Percentiles rank a stretch among this genome's conserved stretches.
phyloP scores from a whole-genome alignment of 148 eudicot species.

The Rhododendron vialii region DNA sequence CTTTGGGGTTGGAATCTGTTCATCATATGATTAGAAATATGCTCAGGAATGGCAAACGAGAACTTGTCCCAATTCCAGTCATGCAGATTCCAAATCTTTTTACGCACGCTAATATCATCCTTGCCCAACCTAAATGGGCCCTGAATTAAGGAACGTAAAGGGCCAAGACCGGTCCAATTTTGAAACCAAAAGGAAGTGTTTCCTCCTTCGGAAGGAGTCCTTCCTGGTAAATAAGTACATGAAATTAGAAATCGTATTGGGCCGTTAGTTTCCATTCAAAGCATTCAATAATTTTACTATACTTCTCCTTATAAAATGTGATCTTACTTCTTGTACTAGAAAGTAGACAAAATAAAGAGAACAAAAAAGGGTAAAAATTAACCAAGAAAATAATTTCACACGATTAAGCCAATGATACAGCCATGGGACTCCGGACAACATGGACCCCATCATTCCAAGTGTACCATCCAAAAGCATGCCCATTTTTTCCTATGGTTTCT shows the following conservation, averaged over 20 bases:
- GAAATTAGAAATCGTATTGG: not conserved
- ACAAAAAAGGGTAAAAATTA: not conserved
- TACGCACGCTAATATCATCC: no score
- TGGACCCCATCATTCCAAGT: conserved; percentile 69
- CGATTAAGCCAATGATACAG: conserved; percentile 43
- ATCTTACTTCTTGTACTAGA: not conserved
- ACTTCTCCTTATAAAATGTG: not conserved
- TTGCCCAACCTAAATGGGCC: no score
- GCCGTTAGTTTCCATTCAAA: not conserved
- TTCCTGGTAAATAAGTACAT: not conserved
- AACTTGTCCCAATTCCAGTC: no score
- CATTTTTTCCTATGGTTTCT: not conserved
- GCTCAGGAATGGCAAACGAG: no score
- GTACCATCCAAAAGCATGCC: conserved; percentile 59
- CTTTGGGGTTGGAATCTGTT: no score
- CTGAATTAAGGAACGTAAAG: no score
- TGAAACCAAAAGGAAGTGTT: no score
- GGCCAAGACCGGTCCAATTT: no score
- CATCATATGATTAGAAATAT: no score
- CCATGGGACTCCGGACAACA: conserved; percentile 66
- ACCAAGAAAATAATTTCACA: not conserved
- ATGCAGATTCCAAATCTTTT: no score
- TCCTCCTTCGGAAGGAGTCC: no score
- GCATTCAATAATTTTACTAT: not conserved
- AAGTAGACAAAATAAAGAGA: not conserved